Evolutionary conservation across 768 basidiomycete species (phyloP).

Genomic region (Tubosaeta sp.): DNA sequence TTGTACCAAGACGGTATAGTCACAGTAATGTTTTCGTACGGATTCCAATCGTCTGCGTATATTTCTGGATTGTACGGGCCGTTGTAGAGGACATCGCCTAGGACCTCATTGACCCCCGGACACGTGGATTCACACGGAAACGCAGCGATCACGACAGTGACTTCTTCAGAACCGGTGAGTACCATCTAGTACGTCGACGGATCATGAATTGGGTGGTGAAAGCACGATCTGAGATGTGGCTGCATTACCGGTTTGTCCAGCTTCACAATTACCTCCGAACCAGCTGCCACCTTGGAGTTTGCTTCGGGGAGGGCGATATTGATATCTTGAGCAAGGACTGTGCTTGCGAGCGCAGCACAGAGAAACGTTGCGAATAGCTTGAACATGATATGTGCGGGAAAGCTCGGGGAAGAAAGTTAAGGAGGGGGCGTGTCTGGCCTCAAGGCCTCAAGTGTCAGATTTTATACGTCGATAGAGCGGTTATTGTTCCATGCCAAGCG

Average conservation of each 20-base stretch:
- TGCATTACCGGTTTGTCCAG: conserved; percentile 37
- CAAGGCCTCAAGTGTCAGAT: too few relatives aligned
- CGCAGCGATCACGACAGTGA: conserved; percentile 6
- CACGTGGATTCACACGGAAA: background rate
- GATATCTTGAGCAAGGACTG: conserved; percentile 38
- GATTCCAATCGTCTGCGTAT: background rate
- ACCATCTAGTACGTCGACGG: background rate
- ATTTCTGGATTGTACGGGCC: conserved; percentile 4
- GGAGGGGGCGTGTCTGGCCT: too few relatives aligned
- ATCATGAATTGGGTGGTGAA: background rate
- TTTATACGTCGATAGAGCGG: background rate
- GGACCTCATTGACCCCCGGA: background rate
- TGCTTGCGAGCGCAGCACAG: conserved; percentile 1
- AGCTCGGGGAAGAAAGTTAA: background rate
- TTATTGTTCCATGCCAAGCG: background rate
- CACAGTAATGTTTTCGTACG: conserved; percentile 9
- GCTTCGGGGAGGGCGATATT: conserved; percentile 35
- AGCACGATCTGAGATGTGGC: background rate
- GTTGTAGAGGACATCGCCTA: conserved; percentile 9
- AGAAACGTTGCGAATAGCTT: conserved; percentile 2
- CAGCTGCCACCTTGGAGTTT: conserved; percentile 31
- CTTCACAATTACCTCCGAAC: conserved; percentile 34
- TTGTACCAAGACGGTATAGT: background rate
- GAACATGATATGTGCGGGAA: conserved; percentile 7
- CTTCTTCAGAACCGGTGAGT: background rate